Evolutionary conservation across 139 green algal species (phyloP).

Genomic region (Nannochloris sp.): DNA sequence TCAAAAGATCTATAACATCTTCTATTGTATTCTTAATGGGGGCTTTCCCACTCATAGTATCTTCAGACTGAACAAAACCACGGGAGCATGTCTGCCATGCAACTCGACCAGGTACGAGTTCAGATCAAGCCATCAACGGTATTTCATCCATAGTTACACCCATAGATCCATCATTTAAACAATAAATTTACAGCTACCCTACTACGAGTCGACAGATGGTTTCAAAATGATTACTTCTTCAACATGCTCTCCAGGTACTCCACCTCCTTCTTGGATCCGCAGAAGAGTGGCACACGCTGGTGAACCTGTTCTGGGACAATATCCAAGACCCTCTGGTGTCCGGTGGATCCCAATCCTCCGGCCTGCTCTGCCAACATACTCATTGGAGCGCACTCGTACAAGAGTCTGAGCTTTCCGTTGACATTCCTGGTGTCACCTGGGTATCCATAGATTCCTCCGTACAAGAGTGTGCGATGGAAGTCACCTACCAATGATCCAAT

Average conservation of each 20-base stretch:
- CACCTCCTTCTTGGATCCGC: constrained; percentile 83
- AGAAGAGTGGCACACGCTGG: constrained; percentile 73
- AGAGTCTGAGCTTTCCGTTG: constrained; percentile 93
- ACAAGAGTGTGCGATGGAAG: constrained; percentile 96
- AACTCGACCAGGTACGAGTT: too few species aligned
- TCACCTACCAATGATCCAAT: constrained; percentile 93
- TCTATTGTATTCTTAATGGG: too few species aligned
- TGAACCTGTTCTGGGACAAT: constrained; percentile 60
- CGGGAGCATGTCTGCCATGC: too few species aligned
- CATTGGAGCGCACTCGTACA: constrained; percentile 99
- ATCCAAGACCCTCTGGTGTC: constrained; percentile 48
- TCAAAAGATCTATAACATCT: too few species aligned
- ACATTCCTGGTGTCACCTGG: constrained; percentile 84
- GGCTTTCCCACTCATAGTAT: too few species aligned
- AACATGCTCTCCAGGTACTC: constrained; percentile 82
- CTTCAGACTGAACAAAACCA: too few species aligned
- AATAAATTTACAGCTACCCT: too few species aligned
- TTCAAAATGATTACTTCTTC: too few species aligned
- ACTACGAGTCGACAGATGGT: too few species aligned
- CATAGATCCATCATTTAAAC: too few species aligned
- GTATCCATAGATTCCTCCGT: constrained; percentile 97
- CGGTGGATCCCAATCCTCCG: constrained; percentile 54
- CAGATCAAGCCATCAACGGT: too few species aligned
- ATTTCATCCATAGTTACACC: too few species aligned
- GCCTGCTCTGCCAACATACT: constrained; percentile 76